Base-by-base conservation (phyloP, 108 stramenopile genomes). In the Skeletonema marinoi region DNA sequence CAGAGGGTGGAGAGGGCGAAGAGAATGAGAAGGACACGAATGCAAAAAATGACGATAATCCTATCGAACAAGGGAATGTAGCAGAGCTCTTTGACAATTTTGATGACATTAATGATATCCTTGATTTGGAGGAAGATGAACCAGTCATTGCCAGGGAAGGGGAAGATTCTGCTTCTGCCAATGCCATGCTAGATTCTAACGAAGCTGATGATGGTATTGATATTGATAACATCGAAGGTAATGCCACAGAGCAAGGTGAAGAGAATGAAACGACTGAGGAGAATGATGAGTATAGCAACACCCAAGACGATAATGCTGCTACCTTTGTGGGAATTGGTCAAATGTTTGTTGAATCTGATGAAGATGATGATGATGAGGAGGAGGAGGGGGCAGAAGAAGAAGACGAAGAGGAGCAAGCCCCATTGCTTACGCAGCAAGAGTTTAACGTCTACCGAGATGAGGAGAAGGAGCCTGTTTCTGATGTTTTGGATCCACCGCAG, bases 321-420 rank as follows among this genome's bases (percentile, higher is more conserved):
- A 17, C 62, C 10, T 73, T 73, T 33, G 46, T 50, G 10, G 72
- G 72, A 13, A 73, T 73, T 44, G 63, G 65, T 64, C 61, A 73
- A 64, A 73, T 73, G 72, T 36, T 73, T 48, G 46, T 38, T 29
- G 51, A 67, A 10, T 21, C 25, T 19, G 66, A 67, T 48, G 30
- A 13, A 4, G 60, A 60, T 3, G 60, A n/a, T n/a, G n/a, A n/a
- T 19, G 66, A 67, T 48, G 30, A 13, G 4, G 60, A 60, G 1
- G 60, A 32, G 31, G 60, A 17, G 11, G 44, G n/a, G 11, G 39
- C 2, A 11, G 5, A 41, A 41, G 39, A 8, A 10, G 39, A 36
- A 6, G 35, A 41, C 3, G 16, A n/a, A n/a, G 44, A 46, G 0
- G 16, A 56, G 7, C 25, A 56, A 10, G 54, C 25, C 29, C 54